Percentiles rank a stretch among this genome's conserved stretches.
Evolutionary conservation across 345 rosid genomes (phyloP).

Genomic region (Dipteronia sinensis): DNA sequence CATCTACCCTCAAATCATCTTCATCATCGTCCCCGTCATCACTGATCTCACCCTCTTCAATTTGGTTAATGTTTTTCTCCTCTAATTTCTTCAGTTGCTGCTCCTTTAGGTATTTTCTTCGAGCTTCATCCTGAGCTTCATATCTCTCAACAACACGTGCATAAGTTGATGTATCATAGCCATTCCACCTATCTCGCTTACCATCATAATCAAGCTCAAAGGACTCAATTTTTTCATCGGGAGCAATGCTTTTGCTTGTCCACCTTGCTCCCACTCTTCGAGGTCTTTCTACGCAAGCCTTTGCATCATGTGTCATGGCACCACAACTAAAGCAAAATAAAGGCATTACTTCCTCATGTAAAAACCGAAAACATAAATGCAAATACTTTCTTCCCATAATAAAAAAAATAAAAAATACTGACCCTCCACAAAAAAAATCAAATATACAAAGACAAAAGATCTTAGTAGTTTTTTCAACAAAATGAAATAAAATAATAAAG

Average conservation of each 20-base stretch:
- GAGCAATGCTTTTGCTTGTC: slow-evolving; percentile 79
- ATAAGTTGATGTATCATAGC: slow-evolving; percentile 58
- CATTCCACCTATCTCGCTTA: slow-evolving; percentile 92
- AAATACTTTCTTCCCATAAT: neutral
- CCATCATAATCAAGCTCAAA: slow-evolving; percentile 96
- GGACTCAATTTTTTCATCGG: slow-evolving; percentile 87
- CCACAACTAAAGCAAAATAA: neutral
- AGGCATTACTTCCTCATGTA: neutral
- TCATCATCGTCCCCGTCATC: slow-evolving; percentile 71
- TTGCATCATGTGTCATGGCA: slow-evolving; percentile 65
- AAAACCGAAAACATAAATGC: neutral
- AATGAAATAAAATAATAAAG: neutral
- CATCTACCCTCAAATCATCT: slow-evolving; percentile 79
- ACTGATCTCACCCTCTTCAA: slow-evolving; percentile 29
- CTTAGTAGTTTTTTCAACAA: neutral
- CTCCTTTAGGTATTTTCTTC: slow-evolving; percentile 73
- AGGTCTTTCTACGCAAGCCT: slow-evolving; percentile 87
- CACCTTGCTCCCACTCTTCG: slow-evolving; percentile 70
- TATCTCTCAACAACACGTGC: slow-evolving; percentile 75
- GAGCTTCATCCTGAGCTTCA: slow-evolving; percentile 81
- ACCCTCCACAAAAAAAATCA: neutral
- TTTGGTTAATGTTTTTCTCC: neutral
- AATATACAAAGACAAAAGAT: neutral
- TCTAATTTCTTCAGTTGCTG: slow-evolving; percentile 43
- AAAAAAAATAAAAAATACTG: neutral